Evolutionary conservation across 2,329 filamentous ascomycete species (phyloP), one percentile per base, ranked within the genome.

Genomic region (Claviceps lovelessii): DNA sequence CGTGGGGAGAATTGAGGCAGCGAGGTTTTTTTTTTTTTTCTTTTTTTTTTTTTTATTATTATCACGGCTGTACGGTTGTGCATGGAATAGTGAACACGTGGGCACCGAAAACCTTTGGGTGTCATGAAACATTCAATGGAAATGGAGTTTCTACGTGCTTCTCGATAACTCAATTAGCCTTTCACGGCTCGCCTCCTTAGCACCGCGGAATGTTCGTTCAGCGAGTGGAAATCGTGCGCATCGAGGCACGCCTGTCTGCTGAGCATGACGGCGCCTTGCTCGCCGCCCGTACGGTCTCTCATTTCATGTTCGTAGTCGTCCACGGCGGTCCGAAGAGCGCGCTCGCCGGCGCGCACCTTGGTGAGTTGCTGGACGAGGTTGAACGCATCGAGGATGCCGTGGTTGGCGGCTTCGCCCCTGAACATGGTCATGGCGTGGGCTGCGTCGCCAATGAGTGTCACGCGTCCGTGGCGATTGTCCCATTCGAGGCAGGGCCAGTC

Each of bases 341-440:
- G 54, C 9, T 52, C 47, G 11, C 58, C 61, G 7, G 51, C 23
- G 39, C 61, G 57, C 0, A 63, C 49, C 7, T 50, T 53, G 17
- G 56, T 56, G n/a, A 68, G 57, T 15, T 57, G 59, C 45, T 61
- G 58, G 15, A 58, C 54, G 42, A 72, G 61, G 42, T 63, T 57
- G 42, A 63, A 64, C 2, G 70, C 69, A 51, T 72, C 70, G n/a
- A 70, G 61, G 13, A 72, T 69, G 17, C 69, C 70, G 55, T 72
- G 70, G 54, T 72, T 72, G 8, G 63, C 66, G 1, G 64, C 70
- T 53, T 72, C 69, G 31, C 70, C 70, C 17, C 70, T 65, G 53
- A 67, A 78, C 76, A 79, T 78, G 35, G 76, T 78, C 77, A 81
- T 80, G n/a, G 77, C 73, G 62, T 81, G 77, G 0, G 77, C 77